These are phyloP conservation scores for Closterium sp. DNA, from an alignment of 139 green algal genomes.

Conservation along the genomic window DNA sequence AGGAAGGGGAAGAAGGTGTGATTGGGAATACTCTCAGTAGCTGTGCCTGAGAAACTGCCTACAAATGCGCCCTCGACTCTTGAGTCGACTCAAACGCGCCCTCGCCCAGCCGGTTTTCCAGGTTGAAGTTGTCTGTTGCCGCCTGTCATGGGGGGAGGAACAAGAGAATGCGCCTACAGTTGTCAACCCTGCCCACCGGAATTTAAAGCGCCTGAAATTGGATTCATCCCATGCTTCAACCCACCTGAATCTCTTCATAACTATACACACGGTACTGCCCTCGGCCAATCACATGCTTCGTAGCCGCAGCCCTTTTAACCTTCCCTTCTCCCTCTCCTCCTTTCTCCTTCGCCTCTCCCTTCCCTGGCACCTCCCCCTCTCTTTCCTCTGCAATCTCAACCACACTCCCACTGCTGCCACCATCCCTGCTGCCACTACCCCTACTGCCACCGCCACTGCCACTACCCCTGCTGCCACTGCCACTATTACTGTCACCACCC, in stretches of 20 bases:
- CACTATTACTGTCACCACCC: not conserved
- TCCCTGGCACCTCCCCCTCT: not conserved
- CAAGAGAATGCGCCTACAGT: no score
- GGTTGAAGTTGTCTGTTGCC: no score
- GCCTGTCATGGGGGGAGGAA: no score
- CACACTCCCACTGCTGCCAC: not conserved
- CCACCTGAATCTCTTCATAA: slow-evolving; percentile 12
- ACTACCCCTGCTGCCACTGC: not conserved
- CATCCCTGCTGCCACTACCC: not conserved
- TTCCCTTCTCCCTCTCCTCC: not conserved
- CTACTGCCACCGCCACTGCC: not conserved
- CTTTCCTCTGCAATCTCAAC: not conserved
- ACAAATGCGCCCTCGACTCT: no score
- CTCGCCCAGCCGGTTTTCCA: no score
- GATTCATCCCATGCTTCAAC: not conserved
- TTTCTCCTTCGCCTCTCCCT: not conserved
- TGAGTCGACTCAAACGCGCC: no score
- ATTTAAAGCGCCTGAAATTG: no score
- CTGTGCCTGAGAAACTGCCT: no score
- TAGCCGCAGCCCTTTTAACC: not conserved
- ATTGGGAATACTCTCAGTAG: no score
- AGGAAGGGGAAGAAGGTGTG: no score
- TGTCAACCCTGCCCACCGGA: no score
- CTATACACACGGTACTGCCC: not conserved
- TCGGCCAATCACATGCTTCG: slow-evolving; percentile 3